Evolutionary conservation across 352 stramenopile genomes (phyloP).

Genomic region (Saprolegnia diclina): DNA sequence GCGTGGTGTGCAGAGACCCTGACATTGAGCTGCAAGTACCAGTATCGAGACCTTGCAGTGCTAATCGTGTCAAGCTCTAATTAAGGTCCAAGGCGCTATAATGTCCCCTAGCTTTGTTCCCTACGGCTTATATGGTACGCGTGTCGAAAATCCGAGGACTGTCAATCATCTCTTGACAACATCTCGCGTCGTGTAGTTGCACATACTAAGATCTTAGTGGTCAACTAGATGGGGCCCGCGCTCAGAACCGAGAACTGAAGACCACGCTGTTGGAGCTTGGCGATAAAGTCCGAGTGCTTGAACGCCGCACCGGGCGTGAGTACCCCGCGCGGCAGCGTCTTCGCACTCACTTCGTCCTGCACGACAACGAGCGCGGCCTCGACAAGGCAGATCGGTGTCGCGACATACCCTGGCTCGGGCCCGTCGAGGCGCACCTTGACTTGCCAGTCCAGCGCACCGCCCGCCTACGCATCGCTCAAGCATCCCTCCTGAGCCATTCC

Average conservation of each 20-base stretch:
- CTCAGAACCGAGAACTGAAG: background rate
- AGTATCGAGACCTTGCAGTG: too few relatives aligned
- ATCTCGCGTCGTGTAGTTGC: too few relatives aligned
- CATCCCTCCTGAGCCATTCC: too few relatives aligned
- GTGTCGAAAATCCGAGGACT: too few relatives aligned
- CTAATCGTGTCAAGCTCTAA: too few relatives aligned
- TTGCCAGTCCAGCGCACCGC: background rate
- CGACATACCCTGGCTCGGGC: slow-evolving; percentile 16
- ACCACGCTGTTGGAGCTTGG: background rate
- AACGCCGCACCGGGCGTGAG: slow-evolving; percentile 16
- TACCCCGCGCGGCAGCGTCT: background rate
- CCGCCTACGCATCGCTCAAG: background rate
- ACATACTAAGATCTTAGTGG: background rate
- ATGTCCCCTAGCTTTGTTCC: too few relatives aligned
- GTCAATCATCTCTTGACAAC: too few relatives aligned
- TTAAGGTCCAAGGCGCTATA: too few relatives aligned
- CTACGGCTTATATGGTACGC: too few relatives aligned
- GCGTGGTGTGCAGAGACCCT: too few relatives aligned
- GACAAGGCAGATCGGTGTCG: background rate
- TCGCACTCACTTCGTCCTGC: background rate
- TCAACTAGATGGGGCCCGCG: background rate
- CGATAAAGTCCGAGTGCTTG: slow-evolving; percentile 2
- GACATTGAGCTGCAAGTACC: too few relatives aligned
- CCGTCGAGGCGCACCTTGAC: slow-evolving; percentile 7
- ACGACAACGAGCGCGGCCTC: background rate